Evolutionary conservation across 805 yeast genomes (phyloP), one percentile per base, ranked within the genome.

Genomic region (Cephaloascus fragrans): DNA sequence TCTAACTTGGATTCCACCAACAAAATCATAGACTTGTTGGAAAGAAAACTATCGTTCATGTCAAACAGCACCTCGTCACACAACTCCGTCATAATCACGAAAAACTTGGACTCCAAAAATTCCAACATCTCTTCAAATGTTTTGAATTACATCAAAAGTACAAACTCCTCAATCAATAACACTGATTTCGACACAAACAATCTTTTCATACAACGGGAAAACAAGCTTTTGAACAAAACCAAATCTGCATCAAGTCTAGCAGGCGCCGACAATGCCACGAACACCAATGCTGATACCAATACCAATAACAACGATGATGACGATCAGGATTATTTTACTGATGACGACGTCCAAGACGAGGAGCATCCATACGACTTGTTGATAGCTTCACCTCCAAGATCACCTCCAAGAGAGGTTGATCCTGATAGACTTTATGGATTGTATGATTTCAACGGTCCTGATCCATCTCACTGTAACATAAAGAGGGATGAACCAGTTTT

Each of bases 371-470:
- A 65, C 59, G 41, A 52, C 44, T 51, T 56, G 41, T 56, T 64
- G 36, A 47, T 61, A 20, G 77, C 83, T 10, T 76, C 83, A 33
- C 84, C 87, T n/a, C 83, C 85, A 4, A 64, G 83, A 15, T 75
- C 83, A 15, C 93, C 94, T 2, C 93, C 94, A 3, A 70, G 73
- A 42, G 95, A 85, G 47, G 60, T 89, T 40, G 88, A 85, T 53
- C 95, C 95, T 4, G 82, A 73, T 37, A 80, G 82, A 51, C 66
- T 89, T 20, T 89, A 89, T 56, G 96, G 96, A 1, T 62, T 89
- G 26, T 86, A 83, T 49, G 88, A 88, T 37, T 90, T 93, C 50
- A 71, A 70, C 38, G 97, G 97, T 1, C 95, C 96, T 4, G 96
- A 88, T 53, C 88, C 90, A 3, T 86, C 93, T 35, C 98, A 90